Base-by-base conservation (phyloP, 176 grass and related monocot species). In the Avena sativa region DNA sequence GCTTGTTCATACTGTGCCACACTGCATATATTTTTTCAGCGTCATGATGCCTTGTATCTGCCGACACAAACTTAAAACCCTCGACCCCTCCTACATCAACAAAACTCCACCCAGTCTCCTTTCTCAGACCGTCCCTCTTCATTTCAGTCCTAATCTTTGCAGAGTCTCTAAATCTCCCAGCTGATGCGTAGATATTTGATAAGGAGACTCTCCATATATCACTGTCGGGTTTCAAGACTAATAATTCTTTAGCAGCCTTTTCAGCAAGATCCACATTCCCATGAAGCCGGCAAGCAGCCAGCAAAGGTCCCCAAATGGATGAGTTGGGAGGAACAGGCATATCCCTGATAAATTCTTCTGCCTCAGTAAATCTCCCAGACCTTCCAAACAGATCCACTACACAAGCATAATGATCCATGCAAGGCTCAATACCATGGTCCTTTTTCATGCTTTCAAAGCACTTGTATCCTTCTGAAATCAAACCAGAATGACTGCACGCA, bases 71-170 rank as follows among this genome's bases (percentile, higher is more conserved):
- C 71, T 82, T 89, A 88, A 89, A 95, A 81, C 85, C 72, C 26
- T 93, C 91, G 43, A 89, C 76, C 60, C 87, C 93, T 83, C 85
- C 79, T 32, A 81, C 85, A 78, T 93, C 93, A 49, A 93, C 89
- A 78, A 89, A 95, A 51, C 93, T 95, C 93, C 93, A 95, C 15
- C 91, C 93, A 0, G 82, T 87, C 71, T 95, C 91, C 74, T 95
- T 95, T 83, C 81, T 87, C 25, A 81, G 80, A 44, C 91, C 91
- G 3, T 66, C 48, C 38, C 44, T 89, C 79, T 66, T 93, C 93
- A 93, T 95, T 81, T 87, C 91, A 88, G 89, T 69, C 83, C 91
- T 91, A 83, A 91, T 78, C 74, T 66, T 83, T 81, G 91, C 84
- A 64, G 81, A 83, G 72, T 95, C 91, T 76, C 85, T 81, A 87